Conservation (phyloP, 495 filamentous ascomycete genomes). For the Astrothelium macrocarpum region DNA sequence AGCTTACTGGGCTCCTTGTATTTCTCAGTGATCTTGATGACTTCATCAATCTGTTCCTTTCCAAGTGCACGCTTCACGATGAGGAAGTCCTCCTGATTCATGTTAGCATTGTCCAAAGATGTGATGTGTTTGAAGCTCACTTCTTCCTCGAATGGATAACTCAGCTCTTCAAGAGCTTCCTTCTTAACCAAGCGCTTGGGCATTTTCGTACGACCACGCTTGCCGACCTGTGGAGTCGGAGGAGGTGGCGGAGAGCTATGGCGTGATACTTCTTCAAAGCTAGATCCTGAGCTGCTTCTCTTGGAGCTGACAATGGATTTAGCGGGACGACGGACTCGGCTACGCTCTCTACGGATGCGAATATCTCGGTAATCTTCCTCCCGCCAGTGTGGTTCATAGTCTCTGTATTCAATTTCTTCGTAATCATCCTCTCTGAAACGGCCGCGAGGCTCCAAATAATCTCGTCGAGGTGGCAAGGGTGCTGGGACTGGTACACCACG, state of each 20-base stretch:
- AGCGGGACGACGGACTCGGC: slow-evolving; percentile 7
- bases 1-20: slow-evolving; percentile 45
- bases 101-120: slow-evolving; percentile 21
- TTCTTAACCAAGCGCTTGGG: slow-evolving; percentile 66
- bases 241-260: slow-evolving; percentile 4
- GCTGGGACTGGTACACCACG: slow-evolving; percentile 37
- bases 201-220: slow-evolving; percentile 81
- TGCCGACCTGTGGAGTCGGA: slow-evolving; percentile 39
- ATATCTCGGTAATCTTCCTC: slow-evolving; percentile 29
- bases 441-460: slow-evolving; percentile 16
- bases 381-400: slow-evolving; percentile 15
- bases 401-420: slow-evolving; percentile 33
- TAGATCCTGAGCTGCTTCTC: slow-evolving; percentile 26
- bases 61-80: slow-evolving; percentile 73
- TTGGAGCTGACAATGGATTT: slow-evolving; percentile 14
- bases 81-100: slow-evolving; percentile 56
- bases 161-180: slow-evolving; percentile 67
- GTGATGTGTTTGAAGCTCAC: slow-evolving; percentile 36
- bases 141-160: slow-evolving; percentile 81
- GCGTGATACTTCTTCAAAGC: slow-evolving; percentile 23
- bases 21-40: slow-evolving; percentile 65
- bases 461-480: slow-evolving; percentile 41
- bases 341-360: slow-evolving; percentile 24
- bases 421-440: slow-evolving; percentile 25
- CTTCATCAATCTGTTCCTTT: slow-evolving; percentile 80